Conservation (phyloP, 2,329 filamentous ascomycete species). For the Colletotrichum orchidophilum region DNA sequence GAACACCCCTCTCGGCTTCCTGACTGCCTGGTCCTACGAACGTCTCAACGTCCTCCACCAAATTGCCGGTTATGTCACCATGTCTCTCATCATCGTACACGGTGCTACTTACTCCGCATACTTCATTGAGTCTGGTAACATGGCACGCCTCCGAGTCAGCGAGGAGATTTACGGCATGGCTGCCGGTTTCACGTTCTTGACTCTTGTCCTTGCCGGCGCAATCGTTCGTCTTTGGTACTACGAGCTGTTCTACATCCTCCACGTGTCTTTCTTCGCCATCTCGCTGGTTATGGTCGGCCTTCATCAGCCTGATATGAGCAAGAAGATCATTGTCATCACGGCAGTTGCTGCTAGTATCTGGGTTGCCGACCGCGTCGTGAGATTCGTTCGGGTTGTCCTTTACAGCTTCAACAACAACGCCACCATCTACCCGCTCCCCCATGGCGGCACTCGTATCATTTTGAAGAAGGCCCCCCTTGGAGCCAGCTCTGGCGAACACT, state of each 20-base stretch:
- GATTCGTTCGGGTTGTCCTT: slow-evolving; percentile 52
- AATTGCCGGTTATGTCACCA: slow-evolving; percentile 59
- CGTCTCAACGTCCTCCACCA: slow-evolving; percentile 67
- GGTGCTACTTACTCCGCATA: slow-evolving; percentile 52
- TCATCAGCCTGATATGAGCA: slow-evolving; percentile 58
- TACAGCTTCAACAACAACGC: slow-evolving; percentile 61
- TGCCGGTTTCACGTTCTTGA: slow-evolving; percentile 55
- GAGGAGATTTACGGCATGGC: slow-evolving; percentile 59
- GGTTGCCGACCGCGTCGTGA: slow-evolving; percentile 59
- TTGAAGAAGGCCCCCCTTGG: slow-evolving; percentile 58
- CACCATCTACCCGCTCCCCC: slow-evolving; percentile 61
- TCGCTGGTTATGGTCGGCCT: slow-evolving; percentile 58
- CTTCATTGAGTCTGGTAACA: slow-evolving; percentile 45
- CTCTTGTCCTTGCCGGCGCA: slow-evolving; percentile 53
- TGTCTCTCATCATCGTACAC: slow-evolving; percentile 58
- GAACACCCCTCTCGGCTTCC: slow-evolving; percentile 64
- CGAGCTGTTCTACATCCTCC: slow-evolving; percentile 64
- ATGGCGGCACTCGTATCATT: slow-evolving; percentile 64
- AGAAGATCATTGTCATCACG: slow-evolving; percentile 53
- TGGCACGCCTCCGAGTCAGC: slow-evolving; percentile 44
- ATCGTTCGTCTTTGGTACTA: slow-evolving; percentile 59
- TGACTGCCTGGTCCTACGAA: slow-evolving; percentile 66
- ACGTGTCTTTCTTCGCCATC: slow-evolving; percentile 59
- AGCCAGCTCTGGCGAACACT: slow-evolving; percentile 66
- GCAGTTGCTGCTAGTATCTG: slow-evolving; percentile 57